phyloP scores from a whole-genome alignment of 495 filamentous ascomycete species.

The Daldinia caldariorum region DNA sequence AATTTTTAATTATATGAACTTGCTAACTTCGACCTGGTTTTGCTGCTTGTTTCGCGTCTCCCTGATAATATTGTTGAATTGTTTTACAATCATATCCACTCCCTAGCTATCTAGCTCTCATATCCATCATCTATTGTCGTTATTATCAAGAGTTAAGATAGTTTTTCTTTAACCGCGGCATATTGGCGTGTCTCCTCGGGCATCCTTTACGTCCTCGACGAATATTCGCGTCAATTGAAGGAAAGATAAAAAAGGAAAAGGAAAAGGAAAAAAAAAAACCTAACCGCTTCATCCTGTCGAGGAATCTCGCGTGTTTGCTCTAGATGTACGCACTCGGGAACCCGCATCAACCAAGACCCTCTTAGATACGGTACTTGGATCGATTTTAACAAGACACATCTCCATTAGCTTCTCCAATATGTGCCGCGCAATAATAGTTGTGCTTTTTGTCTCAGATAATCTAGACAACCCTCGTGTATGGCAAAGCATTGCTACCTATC shows the following conservation, averaged over 20 bases:
- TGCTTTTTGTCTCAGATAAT: constrained; percentile 8
- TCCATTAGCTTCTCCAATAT: constrained; percentile 10
- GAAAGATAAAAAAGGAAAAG: no score
- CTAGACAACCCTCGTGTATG: no score
- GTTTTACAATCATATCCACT: constrained; percentile 2
- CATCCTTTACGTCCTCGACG: not conserved
- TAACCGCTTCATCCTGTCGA: not conserved
- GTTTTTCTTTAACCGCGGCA: not conserved
- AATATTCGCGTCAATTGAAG: not conserved
- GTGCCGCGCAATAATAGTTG: not conserved
- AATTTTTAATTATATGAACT: no score
- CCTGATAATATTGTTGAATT: not conserved
- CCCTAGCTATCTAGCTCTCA: not conserved
- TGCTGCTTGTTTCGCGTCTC: not conserved
- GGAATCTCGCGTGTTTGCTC: not conserved
- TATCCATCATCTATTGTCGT: not conserved
- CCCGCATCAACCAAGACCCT: constrained; percentile 8
- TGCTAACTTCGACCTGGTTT: no score
- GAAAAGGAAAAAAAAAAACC: not conserved
- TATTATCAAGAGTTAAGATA: not conserved
- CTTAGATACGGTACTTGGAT: no score
- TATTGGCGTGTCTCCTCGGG: not conserved
- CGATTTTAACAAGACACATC: constrained; percentile 14
- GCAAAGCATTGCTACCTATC: no score
- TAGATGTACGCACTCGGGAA: constrained; percentile 5